phyloP scores from a whole-genome alignment of 495 filamentous ascomycete genomes.

The Penicillium cosmopolitanum region DNA sequence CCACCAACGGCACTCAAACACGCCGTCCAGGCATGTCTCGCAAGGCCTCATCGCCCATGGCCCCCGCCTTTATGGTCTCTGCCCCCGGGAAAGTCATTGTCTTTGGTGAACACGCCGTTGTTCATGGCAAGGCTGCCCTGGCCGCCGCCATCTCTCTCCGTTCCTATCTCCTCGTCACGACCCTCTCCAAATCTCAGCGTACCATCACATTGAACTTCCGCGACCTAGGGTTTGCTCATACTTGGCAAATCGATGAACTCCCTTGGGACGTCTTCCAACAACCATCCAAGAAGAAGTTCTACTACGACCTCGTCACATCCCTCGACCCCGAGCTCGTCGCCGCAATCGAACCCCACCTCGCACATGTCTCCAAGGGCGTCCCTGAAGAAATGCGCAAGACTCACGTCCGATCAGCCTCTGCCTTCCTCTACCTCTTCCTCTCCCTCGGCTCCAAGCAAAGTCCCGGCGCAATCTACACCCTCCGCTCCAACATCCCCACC shows the following conservation, averaged over 20 bases:
- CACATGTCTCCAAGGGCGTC: slow-evolving; percentile 64
- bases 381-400: slow-evolving; percentile 72
- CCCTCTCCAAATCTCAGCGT: slow-evolving; percentile 81
- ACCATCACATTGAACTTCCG: slow-evolving; percentile 86
- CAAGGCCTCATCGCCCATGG: slow-evolving; percentile 56
- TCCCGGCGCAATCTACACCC: slow-evolving; percentile 81
- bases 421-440: slow-evolving; percentile 92
- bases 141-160: slow-evolving; percentile 92
- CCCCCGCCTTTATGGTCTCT: slow-evolving; percentile 95
- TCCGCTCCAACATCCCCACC: slow-evolving; percentile 93
- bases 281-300: slow-evolving; percentile 85
- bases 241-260: slow-evolving; percentile 87
- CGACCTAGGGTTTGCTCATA: slow-evolving; percentile 83
- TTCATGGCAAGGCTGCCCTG: slow-evolving; percentile 94
- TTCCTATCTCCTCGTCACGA: slow-evolving; percentile 92
- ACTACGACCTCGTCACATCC: slow-evolving; percentile 83
- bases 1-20: slow-evolving; percentile 19
- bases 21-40: slow-evolving; percentile 38
- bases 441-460: slow-evolving; percentile 80
- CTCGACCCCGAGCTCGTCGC: slow-evolving; percentile 80
- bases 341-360: slow-evolving; percentile 76
- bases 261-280: slow-evolving; percentile 82
- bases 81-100: slow-evolving; percentile 98
- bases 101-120: slow-evolving; percentile 94
- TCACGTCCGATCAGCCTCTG: slow-evolving; percentile 74